Evolutionary conservation across 1,284 basidiomycete species (phyloP).

Genomic region (Leccinum huronense): DNA sequence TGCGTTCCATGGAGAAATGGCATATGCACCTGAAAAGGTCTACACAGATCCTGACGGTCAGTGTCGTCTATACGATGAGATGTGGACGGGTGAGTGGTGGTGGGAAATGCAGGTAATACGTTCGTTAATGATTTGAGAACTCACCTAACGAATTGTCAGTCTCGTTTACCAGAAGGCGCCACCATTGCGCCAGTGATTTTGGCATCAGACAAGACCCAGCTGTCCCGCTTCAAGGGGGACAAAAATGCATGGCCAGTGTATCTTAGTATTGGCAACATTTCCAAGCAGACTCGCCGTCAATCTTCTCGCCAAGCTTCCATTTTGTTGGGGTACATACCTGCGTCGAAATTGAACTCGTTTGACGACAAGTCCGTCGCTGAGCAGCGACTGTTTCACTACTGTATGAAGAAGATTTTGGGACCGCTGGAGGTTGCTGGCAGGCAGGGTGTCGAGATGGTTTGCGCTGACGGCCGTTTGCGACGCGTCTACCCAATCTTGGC

Average conservation of each 20-base stretch:
- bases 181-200: background rate
- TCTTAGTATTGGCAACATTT: background rate
- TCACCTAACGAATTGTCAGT: background rate
- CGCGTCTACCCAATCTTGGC: conserved; percentile 25
- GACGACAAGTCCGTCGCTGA: background rate
- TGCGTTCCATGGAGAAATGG: background rate
- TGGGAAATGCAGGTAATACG: background rate
- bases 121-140: background rate
- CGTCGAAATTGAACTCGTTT: background rate
- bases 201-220: background rate
- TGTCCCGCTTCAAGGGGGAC: background rate
- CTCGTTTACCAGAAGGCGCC: background rate
- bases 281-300: background rate
- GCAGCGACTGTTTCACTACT: background rate
- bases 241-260: background rate
- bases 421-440: background rate
- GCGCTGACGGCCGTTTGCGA: background rate
- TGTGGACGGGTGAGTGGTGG: background rate
- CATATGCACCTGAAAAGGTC: background rate
- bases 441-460: background rate
- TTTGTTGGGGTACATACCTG: background rate
- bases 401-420: background rate
- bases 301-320: background rate
- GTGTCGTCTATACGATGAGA: background rate
- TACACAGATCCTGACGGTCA: background rate